These are phyloP conservation scores for Isochrysis galbana DNA, from an alignment of 78 protist genomes.

Conservation along the genomic window DNA sequence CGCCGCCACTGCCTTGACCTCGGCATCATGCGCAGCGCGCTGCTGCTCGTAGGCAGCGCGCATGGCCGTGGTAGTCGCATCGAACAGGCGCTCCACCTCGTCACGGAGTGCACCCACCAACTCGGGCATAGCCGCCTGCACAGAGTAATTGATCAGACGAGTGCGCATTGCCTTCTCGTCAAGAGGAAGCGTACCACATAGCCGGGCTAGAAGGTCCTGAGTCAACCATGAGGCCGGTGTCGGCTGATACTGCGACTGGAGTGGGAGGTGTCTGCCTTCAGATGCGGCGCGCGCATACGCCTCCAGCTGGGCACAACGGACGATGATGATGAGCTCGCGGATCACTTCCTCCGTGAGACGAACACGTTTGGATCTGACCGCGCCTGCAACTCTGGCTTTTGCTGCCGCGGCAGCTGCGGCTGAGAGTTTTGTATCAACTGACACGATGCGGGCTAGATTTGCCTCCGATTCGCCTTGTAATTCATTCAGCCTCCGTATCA, in stretches of 20 bases:
- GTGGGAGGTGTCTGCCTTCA: neutral
- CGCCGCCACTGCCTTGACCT: neutral
- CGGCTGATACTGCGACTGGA: neutral
- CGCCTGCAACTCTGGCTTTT: too few species aligned
- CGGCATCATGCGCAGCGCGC: neutral
- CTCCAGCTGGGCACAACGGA: neutral
- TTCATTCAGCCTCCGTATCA: too few species aligned
- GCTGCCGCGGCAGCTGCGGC: too few species aligned
- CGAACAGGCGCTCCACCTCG: neutral
- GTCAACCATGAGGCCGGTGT: neutral
- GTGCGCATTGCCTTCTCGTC: neutral
- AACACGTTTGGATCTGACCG: too few species aligned
- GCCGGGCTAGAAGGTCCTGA: neutral
- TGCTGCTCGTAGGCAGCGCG: neutral
- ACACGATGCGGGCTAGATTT: too few species aligned
- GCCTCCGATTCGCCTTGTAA: too few species aligned
- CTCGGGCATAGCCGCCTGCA: neutral
- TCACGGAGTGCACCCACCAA: neutral
- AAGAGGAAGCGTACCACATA: neutral
- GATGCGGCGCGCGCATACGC: neutral
- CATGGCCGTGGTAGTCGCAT: neutral
- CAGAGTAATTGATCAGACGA: neutral
- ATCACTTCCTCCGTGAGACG: neutral
- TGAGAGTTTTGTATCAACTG: too few species aligned
- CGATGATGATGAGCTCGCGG: neutral